Base-by-base conservation (phyloP, 169 alveolate genomes). In the Plasmodium relictum region DNA sequence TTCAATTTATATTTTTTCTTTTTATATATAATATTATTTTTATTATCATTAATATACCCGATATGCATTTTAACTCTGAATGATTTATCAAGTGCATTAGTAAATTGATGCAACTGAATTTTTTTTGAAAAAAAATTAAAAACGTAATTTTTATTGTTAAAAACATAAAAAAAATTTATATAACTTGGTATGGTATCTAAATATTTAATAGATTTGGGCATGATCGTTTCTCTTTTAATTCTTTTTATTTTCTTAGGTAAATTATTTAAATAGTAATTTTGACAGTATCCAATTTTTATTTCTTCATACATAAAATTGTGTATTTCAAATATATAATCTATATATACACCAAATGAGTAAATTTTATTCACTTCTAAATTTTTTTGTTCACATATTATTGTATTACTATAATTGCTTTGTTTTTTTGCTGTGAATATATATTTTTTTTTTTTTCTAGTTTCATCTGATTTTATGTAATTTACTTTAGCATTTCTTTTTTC, bases 111-210 rank as follows among this genome's bases (percentile, higher is more conserved):
- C 18, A 78, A 16, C 10, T 63, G 70, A 6, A 78, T 78, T 12
- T 78, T 65, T 78, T 65, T 78, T 8, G 89, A 78, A 42, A 48
- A 78, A 42, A 65, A 78, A 78, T 78, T 63, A 78, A 48, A 78
- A 18, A 44, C 54, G 37, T 78, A 78, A n/a, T 63, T 78, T 7
- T 63, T 59, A 12, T 56, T n/a, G 16, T 58, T 56, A 8, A 78
- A 16, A 2, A 41, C 24, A 18, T 78, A 78, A 50, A 63, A 78
- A 0, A 78, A 42, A 22, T 78, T 78, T 0, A 78, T 58, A 69
- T 62, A 78, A 24, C 18, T 50, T 3, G 89, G 89, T 16, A 78
- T 78, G 0, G 12, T 69, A 24, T 78, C 89, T 8, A 78, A 58
- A 69, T 78, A 63, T 37, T 58, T 54, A 6, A 78, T 54, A 10